Conservation (phyloP, 2,329 filamentous ascomycete species). For the Alternaria gansuensis region DNA sequence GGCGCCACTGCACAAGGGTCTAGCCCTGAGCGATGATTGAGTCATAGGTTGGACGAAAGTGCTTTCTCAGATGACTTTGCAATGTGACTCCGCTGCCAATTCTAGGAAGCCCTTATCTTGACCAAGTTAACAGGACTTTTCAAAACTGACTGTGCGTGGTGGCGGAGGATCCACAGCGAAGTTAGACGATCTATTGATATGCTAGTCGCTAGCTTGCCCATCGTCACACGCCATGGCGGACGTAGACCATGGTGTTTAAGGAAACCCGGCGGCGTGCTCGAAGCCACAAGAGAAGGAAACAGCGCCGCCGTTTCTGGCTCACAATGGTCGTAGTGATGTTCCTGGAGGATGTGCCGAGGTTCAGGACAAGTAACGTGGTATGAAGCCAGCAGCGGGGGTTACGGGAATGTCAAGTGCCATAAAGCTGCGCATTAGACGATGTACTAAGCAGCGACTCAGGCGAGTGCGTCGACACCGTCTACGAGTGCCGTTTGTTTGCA, state of each 20-base stretch:
- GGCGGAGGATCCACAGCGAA: slow-evolving; percentile 27
- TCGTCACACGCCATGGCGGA: slow-evolving; percentile 16
- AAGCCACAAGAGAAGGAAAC: slow-evolving; percentile 19
- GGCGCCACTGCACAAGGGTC: slow-evolving; percentile 1
- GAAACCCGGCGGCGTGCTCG: slow-evolving; percentile 20
- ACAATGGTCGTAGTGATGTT: slow-evolving; percentile 4
- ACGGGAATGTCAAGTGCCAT: slow-evolving; percentile 16
- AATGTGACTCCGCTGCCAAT: background rate
- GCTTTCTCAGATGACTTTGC: slow-evolving; percentile 9
- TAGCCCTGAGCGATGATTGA: slow-evolving; percentile 7
- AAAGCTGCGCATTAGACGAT: background rate
- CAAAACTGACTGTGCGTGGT: slow-evolving; percentile 21
- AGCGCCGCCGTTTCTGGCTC: slow-evolving; percentile 28
- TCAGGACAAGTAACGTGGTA: slow-evolving; percentile 12
- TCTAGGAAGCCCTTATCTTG: slow-evolving; percentile 1
- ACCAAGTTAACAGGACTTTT: slow-evolving; percentile 20
- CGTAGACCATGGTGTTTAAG: slow-evolving; percentile 29
- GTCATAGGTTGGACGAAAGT: slow-evolving; percentile 14
- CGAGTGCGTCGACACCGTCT: background rate
- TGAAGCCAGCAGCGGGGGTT: slow-evolving; percentile 6
- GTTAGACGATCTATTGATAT: slow-evolving; percentile 26
- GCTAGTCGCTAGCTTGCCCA: slow-evolving; percentile 30
- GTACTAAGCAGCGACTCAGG: background rate
- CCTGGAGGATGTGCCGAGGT: slow-evolving; percentile 10
- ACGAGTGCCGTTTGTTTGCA: background rate